These are phyloP conservation scores for Fusarium beomiforme DNA, from an alignment of 2,329 filamentous ascomycete genomes.

Conservation along the genomic window DNA sequence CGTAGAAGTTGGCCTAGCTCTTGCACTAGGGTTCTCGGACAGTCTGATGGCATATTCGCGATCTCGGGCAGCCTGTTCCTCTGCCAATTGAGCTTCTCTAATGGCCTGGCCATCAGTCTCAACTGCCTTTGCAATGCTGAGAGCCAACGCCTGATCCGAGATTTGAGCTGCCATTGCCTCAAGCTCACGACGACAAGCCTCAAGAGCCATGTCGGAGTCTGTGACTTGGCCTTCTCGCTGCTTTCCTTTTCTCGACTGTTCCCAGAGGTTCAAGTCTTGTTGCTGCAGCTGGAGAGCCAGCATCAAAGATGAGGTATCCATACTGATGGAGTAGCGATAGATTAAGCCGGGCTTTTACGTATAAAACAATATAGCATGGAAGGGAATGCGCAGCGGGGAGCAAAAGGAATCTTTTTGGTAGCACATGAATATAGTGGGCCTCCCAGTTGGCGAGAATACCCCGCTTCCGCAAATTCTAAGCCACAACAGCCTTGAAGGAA, in stretches of 20 bases:
- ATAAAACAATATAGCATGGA: too few species aligned
- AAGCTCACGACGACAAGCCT: conserved; percentile 2
- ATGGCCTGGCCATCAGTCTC: not conserved
- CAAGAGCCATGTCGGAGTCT: conserved; percentile 5
- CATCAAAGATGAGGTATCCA: not conserved
- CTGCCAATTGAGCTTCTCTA: not conserved
- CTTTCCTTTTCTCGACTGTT: conserved; percentile 11
- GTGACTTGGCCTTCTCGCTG: not conserved
- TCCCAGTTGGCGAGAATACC: not conserved
- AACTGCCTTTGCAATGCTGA: conserved; percentile 20
- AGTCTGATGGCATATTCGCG: conserved; percentile 2
- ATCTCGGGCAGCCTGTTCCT: conserved; percentile 2
- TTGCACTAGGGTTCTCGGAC: not conserved
- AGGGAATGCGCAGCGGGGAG: too few species aligned
- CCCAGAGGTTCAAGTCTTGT: not conserved
- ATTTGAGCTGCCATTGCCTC: not conserved
- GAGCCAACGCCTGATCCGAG: not conserved
- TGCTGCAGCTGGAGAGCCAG: conserved; percentile 20
- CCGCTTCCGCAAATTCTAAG: not conserved
- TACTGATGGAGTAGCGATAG: not conserved
- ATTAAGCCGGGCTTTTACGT: rapidly evolving
- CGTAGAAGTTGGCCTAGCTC: rapidly evolving
- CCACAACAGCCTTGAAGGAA: too few species aligned
- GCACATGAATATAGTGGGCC: not conserved
- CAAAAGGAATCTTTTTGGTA: rapidly evolving